These are phyloP conservation scores for Euphorbia celastroides DNA, from an alignment of 441 rosid species.

Conservation along the genomic window DNA sequence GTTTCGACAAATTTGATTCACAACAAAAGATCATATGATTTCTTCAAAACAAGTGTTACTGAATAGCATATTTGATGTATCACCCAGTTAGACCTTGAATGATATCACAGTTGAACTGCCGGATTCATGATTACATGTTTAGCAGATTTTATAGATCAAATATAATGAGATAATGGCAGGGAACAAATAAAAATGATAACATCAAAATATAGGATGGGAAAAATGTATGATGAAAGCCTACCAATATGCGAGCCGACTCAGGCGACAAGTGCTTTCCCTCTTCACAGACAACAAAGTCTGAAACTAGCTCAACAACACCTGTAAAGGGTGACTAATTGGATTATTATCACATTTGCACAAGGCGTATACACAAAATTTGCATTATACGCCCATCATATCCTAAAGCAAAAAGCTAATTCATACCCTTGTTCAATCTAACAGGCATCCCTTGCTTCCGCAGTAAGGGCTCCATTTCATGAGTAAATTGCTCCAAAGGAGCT, in stretches of 20 bases:
- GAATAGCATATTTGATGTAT: not conserved
- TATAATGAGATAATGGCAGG: not conserved
- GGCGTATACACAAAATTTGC: not conserved
- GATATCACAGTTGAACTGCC: not conserved
- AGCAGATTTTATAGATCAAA: not conserved
- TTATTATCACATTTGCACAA: not conserved
- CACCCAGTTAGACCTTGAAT: not conserved
- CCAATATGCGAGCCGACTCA: constrained; percentile 89
- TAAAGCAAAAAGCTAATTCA: constrained; percentile 4
- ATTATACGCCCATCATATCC: not conserved
- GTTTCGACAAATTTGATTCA: not conserved
- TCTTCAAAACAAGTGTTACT: not conserved
- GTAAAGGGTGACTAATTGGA: constrained; percentile 7
- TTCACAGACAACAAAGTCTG: constrained; percentile 86
- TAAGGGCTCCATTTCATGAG: constrained; percentile 98
- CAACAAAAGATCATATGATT: not conserved
- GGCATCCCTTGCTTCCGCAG: constrained; percentile 95
- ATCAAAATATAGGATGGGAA: not conserved
- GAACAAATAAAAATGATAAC: not conserved
- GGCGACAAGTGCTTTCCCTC: constrained; percentile 95
- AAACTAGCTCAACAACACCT: constrained; percentile 89
- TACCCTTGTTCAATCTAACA: constrained; percentile 91
- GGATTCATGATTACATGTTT: too few species aligned
- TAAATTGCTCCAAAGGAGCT: constrained; percentile 88
- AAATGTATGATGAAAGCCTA: constrained; percentile 16